Percentiles rank a stretch among this genome's conserved stretches.
Conservation (phyloP, 768 basidiomycete genomes). For the Dioszegia crocea region DNA sequence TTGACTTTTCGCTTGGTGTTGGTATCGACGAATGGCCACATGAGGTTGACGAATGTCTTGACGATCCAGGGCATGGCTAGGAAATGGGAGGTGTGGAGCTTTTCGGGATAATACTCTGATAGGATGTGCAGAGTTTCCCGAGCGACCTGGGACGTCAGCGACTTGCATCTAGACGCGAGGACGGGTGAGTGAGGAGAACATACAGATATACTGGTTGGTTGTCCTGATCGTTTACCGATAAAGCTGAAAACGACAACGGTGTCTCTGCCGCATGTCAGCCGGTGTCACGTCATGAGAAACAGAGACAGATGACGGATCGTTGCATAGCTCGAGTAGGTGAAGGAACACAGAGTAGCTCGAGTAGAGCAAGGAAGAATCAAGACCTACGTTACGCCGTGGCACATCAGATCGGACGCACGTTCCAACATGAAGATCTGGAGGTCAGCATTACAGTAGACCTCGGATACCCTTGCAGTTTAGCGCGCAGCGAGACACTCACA, state of each 20-base stretch:
- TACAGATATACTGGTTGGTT: constrained; percentile 33
- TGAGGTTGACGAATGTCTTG: constrained; percentile 40
- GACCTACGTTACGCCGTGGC: constrained; percentile 36
- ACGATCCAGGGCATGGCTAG: constrained; percentile 41
- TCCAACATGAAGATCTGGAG: constrained; percentile 43
- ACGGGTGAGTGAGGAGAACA: constrained; percentile 1
- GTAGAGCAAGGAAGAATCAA: background rate
- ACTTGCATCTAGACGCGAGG: background rate
- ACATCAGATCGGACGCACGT: constrained; percentile 43
- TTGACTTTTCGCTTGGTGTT: constrained; percentile 33
- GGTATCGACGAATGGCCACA: constrained; percentile 50
- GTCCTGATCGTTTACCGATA: constrained; percentile 38
- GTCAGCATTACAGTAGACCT: constrained; percentile 1
- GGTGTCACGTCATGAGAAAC: background rate
- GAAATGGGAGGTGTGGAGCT: constrained; percentile 30
- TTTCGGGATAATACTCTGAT: constrained; percentile 42
- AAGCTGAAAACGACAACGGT: constrained; percentile 41
- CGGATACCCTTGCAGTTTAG: background rate
- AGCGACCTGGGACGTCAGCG: constrained; percentile 18
- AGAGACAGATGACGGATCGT: too few relatives aligned
- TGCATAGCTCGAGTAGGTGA: too few relatives aligned
- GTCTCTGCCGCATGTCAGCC: constrained; percentile 21
- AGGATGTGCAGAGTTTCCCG: constrained; percentile 36
- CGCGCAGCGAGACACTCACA: constrained; percentile 13
- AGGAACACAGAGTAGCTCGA: too few relatives aligned